Conservation (phyloP, 2,329 filamentous ascomycete genomes). For the Phoma sp. region DNA sequence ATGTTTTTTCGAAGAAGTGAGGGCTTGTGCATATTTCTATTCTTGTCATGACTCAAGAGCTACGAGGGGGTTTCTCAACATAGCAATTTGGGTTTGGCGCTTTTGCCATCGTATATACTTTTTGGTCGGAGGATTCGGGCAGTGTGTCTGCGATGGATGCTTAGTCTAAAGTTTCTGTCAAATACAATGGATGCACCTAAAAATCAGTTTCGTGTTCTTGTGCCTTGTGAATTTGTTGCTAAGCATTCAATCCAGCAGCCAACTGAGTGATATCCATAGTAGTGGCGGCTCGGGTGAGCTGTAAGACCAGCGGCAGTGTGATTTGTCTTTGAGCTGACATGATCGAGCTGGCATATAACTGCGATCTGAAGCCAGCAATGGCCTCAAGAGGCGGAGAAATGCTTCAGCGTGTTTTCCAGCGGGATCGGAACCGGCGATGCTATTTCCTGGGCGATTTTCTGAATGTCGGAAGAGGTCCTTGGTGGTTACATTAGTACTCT, state of each 20-base stretch:
- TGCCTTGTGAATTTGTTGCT: neutral
- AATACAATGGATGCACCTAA: neutral
- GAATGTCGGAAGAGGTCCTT: too few species aligned
- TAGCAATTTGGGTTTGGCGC: neutral
- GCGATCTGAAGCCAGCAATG: too few species aligned
- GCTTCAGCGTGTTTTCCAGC: too few species aligned
- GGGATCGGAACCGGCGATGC: too few species aligned
- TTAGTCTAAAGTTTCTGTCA: neutral
- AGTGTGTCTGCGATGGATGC: neutral
- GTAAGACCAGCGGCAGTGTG: too few species aligned
- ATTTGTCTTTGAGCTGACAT: too few species aligned
- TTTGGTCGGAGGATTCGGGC: neutral
- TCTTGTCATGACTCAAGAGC: conserved; percentile 1
- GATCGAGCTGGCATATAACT: too few species aligned
- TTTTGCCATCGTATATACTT: conserved; percentile 1
- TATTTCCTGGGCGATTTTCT: too few species aligned
- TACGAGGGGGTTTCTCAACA: neutral
- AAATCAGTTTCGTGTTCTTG: neutral
- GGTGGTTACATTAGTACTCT: too few species aligned
- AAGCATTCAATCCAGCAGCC: neutral
- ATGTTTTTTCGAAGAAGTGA: neutral
- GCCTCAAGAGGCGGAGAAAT: too few species aligned
- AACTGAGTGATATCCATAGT: too few species aligned
- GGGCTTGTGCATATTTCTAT: conserved; percentile 4
- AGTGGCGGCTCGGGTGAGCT: too few species aligned